Evolutionary conservation across 306 rosid genomes (phyloP).

Genomic region (Trifolium subterraneum): DNA sequence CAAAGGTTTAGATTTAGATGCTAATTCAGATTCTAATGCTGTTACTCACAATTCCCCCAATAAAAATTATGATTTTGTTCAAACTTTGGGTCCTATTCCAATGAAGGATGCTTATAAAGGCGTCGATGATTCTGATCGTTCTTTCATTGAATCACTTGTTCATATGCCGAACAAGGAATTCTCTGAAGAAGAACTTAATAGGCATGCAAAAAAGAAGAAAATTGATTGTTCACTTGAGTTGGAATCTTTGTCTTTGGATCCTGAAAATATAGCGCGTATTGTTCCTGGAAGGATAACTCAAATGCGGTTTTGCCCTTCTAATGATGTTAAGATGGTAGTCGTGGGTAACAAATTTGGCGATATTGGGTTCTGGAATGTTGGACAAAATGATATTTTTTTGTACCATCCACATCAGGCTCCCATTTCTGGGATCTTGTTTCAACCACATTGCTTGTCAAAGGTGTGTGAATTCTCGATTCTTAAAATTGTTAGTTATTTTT

Average conservation of each 20-base stretch:
- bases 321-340: conserved; percentile 56
- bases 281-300: conserved; percentile 66
- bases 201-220: neutral
- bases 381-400: conserved; percentile 49
- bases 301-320: conserved; percentile 65
- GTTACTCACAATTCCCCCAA: conserved; percentile 22
- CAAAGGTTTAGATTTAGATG: conserved; percentile 39
- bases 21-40: conserved; percentile 19
- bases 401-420: conserved; percentile 74
- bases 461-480: conserved; percentile 25
- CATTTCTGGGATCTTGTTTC: conserved; percentile 74
- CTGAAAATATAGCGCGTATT: conserved; percentile 66
- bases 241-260: conserved; percentile 60
- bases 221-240: conserved; percentile 40
- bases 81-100: conserved; percentile 55
- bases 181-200: neutral
- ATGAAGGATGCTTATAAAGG: conserved; percentile 56
- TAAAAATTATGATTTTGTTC: conserved; percentile 1
- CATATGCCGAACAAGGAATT: conserved; percentile 45
- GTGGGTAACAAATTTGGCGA: conserved; percentile 76
- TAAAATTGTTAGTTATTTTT: neutral
- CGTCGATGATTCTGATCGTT: conserved; percentile 43
- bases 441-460: conserved; percentile 69
- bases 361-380: conserved; percentile 79
- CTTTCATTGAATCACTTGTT: conserved; percentile 53